These are phyloP conservation scores for Amphichorda felina DNA, from an alignment of 2,329 filamentous ascomycete species.

Conservation along the genomic window DNA sequence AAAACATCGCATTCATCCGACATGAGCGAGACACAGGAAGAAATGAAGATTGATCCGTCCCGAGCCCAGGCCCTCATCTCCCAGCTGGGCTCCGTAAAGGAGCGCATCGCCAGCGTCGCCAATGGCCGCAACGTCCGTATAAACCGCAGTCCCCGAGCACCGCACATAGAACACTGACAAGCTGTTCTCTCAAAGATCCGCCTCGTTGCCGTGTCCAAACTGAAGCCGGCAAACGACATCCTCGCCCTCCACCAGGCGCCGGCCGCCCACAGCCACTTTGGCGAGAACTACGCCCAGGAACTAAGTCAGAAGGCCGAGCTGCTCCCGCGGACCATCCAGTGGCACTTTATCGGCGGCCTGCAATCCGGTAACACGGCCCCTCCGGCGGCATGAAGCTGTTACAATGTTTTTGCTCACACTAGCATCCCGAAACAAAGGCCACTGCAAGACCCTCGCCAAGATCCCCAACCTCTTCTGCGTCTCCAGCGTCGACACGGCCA, in stretches of 20 bases:
- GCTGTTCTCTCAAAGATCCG: slow-evolving; percentile 33
- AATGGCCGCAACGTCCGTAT: slow-evolving; percentile 38
- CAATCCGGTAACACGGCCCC: slow-evolving; percentile 73
- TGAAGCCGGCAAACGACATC: slow-evolving; percentile 89
- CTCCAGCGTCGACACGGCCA: slow-evolving; percentile 75
- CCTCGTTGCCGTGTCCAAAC: slow-evolving; percentile 89
- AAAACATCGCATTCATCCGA: slow-evolving; percentile 5
- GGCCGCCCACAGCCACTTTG: slow-evolving; percentile 62
- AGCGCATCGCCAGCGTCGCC: slow-evolving; percentile 42
- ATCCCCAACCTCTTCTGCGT: slow-evolving; percentile 88
- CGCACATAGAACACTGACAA: not conserved
- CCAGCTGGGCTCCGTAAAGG: slow-evolving; percentile 48
- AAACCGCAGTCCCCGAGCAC: not conserved
- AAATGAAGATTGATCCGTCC: slow-evolving; percentile 50
- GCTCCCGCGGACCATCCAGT: slow-evolving; percentile 65
- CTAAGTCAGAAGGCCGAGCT: slow-evolving; percentile 73
- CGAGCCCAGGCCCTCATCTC: slow-evolving; percentile 51
- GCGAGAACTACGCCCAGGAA: slow-evolving; percentile 94
- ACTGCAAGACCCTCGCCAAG: slow-evolving; percentile 77
- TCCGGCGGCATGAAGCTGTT: not conserved
- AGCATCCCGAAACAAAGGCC: slow-evolving; percentile 43
- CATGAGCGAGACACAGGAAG: slow-evolving; percentile 39
- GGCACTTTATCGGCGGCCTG: slow-evolving; percentile 95
- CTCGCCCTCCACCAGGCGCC: slow-evolving; percentile 62
- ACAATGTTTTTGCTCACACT: not conserved